These are phyloP conservation scores for Elsinoe necatrix DNA, from an alignment of 2,329 filamentous ascomycete genomes.

Conservation along the genomic window DNA sequence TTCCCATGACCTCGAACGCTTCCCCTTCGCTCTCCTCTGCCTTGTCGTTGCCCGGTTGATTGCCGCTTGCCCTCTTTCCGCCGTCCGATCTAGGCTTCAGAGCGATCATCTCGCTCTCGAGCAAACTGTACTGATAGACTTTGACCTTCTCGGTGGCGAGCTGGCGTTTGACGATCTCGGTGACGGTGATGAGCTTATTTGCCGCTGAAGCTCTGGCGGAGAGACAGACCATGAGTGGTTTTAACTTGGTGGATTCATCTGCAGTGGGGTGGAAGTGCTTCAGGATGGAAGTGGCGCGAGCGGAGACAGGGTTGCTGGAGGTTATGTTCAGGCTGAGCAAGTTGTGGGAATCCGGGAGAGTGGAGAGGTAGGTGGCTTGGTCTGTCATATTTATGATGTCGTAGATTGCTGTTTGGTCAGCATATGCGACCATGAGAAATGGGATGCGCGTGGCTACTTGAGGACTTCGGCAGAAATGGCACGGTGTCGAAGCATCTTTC, in stretches of 20 bases:
- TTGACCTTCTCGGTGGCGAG: slow-evolving; percentile 35
- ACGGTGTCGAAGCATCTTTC: too few species aligned
- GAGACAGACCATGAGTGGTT: slow-evolving; percentile 34
- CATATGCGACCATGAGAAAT: too few species aligned
- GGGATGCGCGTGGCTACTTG: too few species aligned
- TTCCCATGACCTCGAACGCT: slow-evolving; percentile 52
- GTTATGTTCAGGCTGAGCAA: slow-evolving; percentile 23
- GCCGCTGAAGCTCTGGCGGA: slow-evolving; percentile 35
- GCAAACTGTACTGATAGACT: slow-evolving; percentile 34
- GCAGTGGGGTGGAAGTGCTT: slow-evolving; percentile 18
- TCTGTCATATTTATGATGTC: background rate
- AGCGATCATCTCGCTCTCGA: slow-evolving; percentile 22
- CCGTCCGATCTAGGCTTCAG: slow-evolving; percentile 20
- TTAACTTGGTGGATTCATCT: slow-evolving; percentile 19
- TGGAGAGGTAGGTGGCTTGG: background rate
- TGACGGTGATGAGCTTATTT: slow-evolving; percentile 59
- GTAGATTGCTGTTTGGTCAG: background rate
- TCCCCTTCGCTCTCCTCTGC: slow-evolving; percentile 20
- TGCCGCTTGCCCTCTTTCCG: background rate
- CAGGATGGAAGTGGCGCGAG: slow-evolving; percentile 24
- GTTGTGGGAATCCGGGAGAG: slow-evolving; percentile 16
- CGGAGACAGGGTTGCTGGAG: slow-evolving; percentile 27
- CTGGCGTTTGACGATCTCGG: slow-evolving; percentile 48
- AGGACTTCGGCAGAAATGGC: too few species aligned
- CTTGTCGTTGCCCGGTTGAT: background rate